These are phyloP conservation scores for Trichosporon ovoides DNA, from an alignment of 1,284 basidiomycete species.

Conservation along the genomic window DNA sequence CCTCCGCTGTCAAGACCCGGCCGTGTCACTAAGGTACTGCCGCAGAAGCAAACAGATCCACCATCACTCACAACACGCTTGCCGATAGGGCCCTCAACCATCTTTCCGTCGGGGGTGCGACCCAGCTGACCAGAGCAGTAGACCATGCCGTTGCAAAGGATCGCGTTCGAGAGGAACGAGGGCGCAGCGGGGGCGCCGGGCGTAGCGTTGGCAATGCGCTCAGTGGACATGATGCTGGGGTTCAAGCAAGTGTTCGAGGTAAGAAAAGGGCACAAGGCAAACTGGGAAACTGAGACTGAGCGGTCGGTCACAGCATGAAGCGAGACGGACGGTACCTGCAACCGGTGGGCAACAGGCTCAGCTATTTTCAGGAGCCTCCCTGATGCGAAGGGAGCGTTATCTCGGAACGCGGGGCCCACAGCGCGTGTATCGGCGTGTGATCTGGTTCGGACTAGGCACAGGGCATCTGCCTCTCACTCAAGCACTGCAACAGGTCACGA, in stretches of 20 bases:
- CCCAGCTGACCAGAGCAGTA: conserved; percentile 62
- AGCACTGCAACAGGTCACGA: no score
- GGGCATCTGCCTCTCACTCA: no score
- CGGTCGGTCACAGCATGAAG: neutral
- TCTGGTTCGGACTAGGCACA: no score
- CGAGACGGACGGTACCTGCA: no score
- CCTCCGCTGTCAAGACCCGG: no score
- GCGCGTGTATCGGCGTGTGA: no score
- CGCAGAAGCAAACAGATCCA: no score
- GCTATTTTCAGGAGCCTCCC: no score
- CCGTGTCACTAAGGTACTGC: neutral
- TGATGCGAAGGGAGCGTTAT: no score
- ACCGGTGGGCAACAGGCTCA: no score
- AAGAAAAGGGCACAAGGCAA: neutral
- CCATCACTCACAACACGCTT: conserved; percentile 53
- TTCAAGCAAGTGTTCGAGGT: neutral
- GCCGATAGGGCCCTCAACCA: conserved; percentile 57
- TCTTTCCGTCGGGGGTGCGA: conserved; percentile 52
- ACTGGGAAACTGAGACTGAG: neutral
- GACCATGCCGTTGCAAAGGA: conserved; percentile 52
- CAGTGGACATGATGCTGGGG: conserved; percentile 11
- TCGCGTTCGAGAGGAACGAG: conserved; percentile 53
- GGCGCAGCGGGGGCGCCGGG: conserved; percentile 48
- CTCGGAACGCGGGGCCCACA: no score
- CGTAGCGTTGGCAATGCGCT: conserved; percentile 24